Evolutionary conservation across 2,329 filamentous ascomycete species (phyloP).

Genomic region (Claviceps lovelessii): DNA sequence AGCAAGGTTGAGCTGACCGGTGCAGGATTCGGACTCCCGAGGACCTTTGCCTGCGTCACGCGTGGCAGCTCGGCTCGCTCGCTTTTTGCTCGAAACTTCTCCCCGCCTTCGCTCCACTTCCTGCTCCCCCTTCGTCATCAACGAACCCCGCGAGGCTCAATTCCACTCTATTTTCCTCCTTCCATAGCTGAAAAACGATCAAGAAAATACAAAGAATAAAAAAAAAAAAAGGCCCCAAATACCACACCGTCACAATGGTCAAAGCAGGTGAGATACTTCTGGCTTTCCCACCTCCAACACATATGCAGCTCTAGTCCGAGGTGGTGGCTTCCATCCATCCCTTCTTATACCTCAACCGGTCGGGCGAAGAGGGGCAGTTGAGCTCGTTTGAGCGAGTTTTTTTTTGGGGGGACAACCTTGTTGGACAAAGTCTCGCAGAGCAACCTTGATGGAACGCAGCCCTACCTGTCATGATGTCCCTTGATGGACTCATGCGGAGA

Average conservation of each 20-base stretch:
- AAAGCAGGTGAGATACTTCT: constrained; percentile 65
- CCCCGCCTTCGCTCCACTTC: constrained; percentile 7
- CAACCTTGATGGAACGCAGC: constrained; percentile 31
- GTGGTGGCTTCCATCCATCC: not conserved
- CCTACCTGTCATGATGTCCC: constrained; percentile 12
- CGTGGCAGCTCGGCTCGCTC: not conserved
- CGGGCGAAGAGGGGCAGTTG: constrained; percentile 16
- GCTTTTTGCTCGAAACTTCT: constrained; percentile 4
- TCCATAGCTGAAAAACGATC: constrained; percentile 7
- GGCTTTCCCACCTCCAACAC: not conserved
- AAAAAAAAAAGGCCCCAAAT: constrained; percentile 12
- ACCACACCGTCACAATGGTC: constrained; percentile 71
- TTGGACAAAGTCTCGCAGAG: constrained; percentile 12
- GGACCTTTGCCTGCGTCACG: too few species aligned
- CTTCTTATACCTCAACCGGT: constrained; percentile 12
- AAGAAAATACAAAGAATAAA: constrained; percentile 6
- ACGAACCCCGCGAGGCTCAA: constrained; percentile 1
- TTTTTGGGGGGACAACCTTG: not conserved
- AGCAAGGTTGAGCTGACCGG: not conserved
- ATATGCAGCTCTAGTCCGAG: not conserved
- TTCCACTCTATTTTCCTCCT: not conserved
- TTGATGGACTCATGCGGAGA: constrained; percentile 15
- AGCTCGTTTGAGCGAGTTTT: constrained; percentile 49
- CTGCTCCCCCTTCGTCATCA: constrained; percentile 5
- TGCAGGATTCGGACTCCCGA: too few species aligned